phyloP scores from a whole-genome alignment of 441 rosid species.

The Melastoma candidum region DNA sequence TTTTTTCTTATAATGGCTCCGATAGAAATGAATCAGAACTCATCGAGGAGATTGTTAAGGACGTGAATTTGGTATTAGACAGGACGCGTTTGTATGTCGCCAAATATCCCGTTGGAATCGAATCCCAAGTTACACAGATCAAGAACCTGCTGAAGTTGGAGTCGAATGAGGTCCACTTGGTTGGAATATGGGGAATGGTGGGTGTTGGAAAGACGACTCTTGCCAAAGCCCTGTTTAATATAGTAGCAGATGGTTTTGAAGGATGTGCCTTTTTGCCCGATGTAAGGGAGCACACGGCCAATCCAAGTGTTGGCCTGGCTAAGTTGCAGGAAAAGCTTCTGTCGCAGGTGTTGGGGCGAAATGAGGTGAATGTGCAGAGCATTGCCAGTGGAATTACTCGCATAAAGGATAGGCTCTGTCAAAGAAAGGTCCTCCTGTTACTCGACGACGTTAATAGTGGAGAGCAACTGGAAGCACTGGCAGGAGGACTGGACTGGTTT shows the following conservation, averaged over 20 bases:
- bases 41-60: no score
- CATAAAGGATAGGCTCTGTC: not conserved
- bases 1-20: no score
- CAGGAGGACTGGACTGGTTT: no score
- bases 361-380: not conserved
- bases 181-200: conserved; percentile 1
- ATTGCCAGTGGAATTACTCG: not conserved
- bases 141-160: not conserved
- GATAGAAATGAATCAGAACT: no score
- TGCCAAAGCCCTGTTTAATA: not conserved
- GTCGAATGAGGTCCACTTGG: not conserved
- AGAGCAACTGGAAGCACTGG: not conserved
- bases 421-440: not conserved
- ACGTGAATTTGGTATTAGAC: no score
- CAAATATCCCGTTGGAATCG: no score
- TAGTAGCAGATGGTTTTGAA: not conserved
- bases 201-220: not conserved
- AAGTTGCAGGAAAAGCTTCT: conserved; percentile 2
- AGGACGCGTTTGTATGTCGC: no score
- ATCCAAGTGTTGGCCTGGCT: not conserved
- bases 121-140: not conserved
- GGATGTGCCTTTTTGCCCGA: not conserved
- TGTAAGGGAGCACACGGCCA: not conserved
- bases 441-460: not conserved
- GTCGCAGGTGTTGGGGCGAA: not conserved